phyloP scores from a whole-genome alignment of 495 filamentous ascomycete genomes.

The Penicillium silybi region DNA sequence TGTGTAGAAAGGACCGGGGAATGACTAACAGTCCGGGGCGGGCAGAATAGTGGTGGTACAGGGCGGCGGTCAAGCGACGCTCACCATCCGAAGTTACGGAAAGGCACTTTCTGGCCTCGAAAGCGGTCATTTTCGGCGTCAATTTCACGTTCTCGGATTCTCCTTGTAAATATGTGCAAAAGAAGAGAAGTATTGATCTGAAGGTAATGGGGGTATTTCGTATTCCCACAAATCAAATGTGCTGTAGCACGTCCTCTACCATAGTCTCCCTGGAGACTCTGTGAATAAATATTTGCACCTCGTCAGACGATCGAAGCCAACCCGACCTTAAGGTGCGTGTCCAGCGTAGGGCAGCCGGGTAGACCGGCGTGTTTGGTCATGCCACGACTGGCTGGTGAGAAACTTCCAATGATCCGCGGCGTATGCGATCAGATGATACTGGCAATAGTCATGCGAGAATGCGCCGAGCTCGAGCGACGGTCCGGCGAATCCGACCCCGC shows the following conservation, averaged over 20 bases:
- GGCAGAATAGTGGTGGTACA: too few species aligned
- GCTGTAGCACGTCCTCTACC: background rate
- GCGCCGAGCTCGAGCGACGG: constrained; percentile 31
- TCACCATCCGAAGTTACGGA: too few species aligned
- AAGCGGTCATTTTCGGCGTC: too few species aligned
- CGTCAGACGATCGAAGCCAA: background rate
- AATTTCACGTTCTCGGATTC: too few species aligned
- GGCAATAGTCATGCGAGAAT: constrained; percentile 71
- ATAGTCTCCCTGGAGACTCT: background rate
- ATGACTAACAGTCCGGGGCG: too few species aligned
- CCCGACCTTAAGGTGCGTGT: background rate
- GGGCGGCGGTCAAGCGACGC: too few species aligned
- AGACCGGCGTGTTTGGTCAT: background rate
- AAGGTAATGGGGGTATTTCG: background rate
- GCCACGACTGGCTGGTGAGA: background rate
- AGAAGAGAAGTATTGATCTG: background rate
- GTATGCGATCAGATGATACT: constrained; percentile 58
- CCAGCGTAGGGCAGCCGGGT: background rate
- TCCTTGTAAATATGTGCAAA: background rate
- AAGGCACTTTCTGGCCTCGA: too few species aligned
- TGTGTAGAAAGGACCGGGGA: too few species aligned
- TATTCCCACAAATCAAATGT: background rate
- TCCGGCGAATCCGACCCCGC: constrained; percentile 38
- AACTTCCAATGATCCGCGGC: background rate
- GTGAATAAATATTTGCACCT: too few species aligned